A percentile compares a stretch with the other conserved stretches of the same genome.
Evolutionary conservation across 768 basidiomycete genomes (phyloP).

Genomic region (Panus rudis): DNA sequence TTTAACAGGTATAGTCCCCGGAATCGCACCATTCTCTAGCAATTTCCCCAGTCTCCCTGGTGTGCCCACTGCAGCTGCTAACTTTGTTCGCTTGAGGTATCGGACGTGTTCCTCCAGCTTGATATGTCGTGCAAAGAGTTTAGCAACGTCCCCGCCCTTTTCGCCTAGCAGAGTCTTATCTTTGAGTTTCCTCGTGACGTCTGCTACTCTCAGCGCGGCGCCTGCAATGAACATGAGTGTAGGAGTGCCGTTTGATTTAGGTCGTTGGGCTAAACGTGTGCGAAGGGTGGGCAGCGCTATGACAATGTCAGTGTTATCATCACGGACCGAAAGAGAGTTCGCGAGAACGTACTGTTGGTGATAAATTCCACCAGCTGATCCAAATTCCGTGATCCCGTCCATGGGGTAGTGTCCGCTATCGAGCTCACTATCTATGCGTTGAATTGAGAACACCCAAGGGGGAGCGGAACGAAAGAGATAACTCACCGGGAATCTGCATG

Average conservation of each 20-base stretch:
- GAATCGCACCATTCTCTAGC: constrained; percentile 32
- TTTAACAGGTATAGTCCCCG: too few relatives aligned
- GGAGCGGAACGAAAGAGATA: constrained; percentile 1
- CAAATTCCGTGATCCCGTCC: constrained; percentile 65
- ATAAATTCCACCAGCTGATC: constrained; percentile 74
- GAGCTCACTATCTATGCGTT: constrained; percentile 52
- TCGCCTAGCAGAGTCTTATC: constrained; percentile 65
- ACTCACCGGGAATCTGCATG: constrained; percentile 68
- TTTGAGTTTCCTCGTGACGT: constrained; percentile 71
- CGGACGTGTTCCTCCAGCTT: constrained; percentile 83
- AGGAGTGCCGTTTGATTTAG: constrained; percentile 78
- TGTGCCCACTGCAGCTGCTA: constrained; percentile 87
- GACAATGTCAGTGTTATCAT: not conserved
- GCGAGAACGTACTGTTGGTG: constrained; percentile 49
- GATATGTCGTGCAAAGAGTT: constrained; percentile 93
- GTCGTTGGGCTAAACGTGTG: constrained; percentile 64
- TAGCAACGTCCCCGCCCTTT: constrained; percentile 87
- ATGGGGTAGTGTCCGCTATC: constrained; percentile 69
- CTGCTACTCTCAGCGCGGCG: constrained; percentile 89
- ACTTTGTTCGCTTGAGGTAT: constrained; percentile 78
- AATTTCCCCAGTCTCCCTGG: constrained; percentile 88
- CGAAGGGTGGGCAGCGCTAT: constrained; percentile 62
- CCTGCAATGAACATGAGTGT: constrained; percentile 79
- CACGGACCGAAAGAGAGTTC: not conserved
- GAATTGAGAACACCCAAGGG: constrained; percentile 25